A percentile compares a stretch with the other conserved stretches of the same genome.
phyloP scores from a whole-genome alignment of 805 yeast genomes.

The Myxozyma neotropica region DNA sequence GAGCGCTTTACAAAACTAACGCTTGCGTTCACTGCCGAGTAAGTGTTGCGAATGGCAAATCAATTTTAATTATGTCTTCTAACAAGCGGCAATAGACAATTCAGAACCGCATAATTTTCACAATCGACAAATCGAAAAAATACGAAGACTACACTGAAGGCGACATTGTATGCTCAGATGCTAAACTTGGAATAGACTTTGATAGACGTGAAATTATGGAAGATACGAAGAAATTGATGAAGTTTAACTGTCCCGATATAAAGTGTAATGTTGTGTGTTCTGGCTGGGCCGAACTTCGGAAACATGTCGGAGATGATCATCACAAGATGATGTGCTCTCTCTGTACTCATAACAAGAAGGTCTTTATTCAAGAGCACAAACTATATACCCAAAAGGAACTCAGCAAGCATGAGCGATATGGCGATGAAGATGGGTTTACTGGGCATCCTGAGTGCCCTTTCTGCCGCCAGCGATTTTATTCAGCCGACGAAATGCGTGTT shows the following conservation, averaged over 20 bases:
- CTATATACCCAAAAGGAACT: slow-evolving; percentile 64
- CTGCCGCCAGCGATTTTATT: slow-evolving; percentile 79
- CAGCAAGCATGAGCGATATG: slow-evolving; percentile 67
- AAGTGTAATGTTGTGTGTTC: slow-evolving; percentile 47
- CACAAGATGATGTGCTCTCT: slow-evolving; percentile 67
- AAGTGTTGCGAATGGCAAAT: slow-evolving; percentile 7
- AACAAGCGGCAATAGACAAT: slow-evolving; percentile 47
- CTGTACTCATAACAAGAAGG: slow-evolving; percentile 75
- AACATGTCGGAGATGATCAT: slow-evolving; percentile 69
- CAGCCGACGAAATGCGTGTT: slow-evolving; percentile 78
- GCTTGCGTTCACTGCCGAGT: slow-evolving; percentile 81
- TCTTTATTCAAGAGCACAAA: slow-evolving; percentile 71
- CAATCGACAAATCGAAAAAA: slow-evolving; percentile 48
- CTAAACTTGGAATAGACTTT: slow-evolving; percentile 59
- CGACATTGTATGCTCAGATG: slow-evolving; percentile 46
- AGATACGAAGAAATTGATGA: slow-evolving; percentile 55
- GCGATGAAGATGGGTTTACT: slow-evolving; percentile 70
- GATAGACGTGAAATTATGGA: slow-evolving; percentile 54
- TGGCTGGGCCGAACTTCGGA: slow-evolving; percentile 59
- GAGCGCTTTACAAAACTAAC: slow-evolving; percentile 74
- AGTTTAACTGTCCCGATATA: slow-evolving; percentile 58
- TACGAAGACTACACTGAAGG: slow-evolving; percentile 46
- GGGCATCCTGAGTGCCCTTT: slow-evolving; percentile 91
- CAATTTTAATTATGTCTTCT: slow-evolving; percentile 2
- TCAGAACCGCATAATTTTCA: slow-evolving; percentile 58